phyloP scores from a whole-genome alignment of 805 yeast species.

The Sporopachydermia lactativora region DNA sequence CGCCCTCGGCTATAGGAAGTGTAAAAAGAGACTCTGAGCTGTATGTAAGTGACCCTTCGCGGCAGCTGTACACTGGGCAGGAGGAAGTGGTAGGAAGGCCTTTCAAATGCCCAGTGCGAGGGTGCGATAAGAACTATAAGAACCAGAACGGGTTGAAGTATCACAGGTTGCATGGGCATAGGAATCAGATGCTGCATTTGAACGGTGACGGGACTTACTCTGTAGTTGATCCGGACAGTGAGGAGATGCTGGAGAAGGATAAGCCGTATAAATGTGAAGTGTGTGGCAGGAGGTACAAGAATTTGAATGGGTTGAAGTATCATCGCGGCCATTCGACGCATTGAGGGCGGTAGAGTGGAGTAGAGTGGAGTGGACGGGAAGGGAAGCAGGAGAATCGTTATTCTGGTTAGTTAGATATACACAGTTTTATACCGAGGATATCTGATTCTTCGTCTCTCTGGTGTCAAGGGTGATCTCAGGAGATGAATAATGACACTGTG shows the following conservation, averaged over 20 bases:
- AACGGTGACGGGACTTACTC: constrained; percentile 72
- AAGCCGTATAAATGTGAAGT: constrained; percentile 84
- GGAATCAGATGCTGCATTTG: constrained; percentile 62
- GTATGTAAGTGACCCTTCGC: constrained; percentile 74
- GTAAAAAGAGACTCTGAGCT: constrained; percentile 40
- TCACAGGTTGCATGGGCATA: constrained; percentile 86
- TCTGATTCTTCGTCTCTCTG: too few relatives aligned
- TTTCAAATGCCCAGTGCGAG: constrained; percentile 77
- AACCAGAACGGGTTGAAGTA: constrained; percentile 96
- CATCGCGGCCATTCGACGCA: constrained; percentile 82
- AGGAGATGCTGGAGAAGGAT: constrained; percentile 72
- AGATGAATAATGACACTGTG: too few relatives aligned
- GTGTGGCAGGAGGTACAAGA: constrained; percentile 77
- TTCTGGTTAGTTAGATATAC: too few relatives aligned
- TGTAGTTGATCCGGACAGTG: constrained; percentile 67
- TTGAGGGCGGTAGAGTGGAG: too few relatives aligned
- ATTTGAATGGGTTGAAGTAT: constrained; percentile 70
- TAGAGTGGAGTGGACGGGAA: too few relatives aligned
- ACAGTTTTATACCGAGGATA: too few relatives aligned
- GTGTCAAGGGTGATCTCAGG: too few relatives aligned
- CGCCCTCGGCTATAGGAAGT: too few relatives aligned
- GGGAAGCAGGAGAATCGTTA: too few relatives aligned
- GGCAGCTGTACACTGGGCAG: constrained; percentile 57
- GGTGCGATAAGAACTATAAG: constrained; percentile 91
- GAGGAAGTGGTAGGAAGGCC: constrained; percentile 71